phyloP scores from a whole-genome alignment of 1,284 basidiomycete genomes.

The Tilletia caries region DNA sequence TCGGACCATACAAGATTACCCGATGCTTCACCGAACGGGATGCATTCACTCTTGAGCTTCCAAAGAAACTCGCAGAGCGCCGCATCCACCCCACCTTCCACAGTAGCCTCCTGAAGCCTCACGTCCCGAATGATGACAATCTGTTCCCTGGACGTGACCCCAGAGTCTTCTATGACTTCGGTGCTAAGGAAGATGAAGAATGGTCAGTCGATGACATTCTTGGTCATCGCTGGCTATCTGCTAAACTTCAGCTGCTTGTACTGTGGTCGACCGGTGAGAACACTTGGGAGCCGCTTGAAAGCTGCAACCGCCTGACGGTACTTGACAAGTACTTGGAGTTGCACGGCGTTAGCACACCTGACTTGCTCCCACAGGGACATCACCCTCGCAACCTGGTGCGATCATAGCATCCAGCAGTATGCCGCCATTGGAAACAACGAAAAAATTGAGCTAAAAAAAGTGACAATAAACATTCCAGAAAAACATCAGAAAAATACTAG shows the following conservation, averaged over 20 bases:
- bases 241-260: not conserved
- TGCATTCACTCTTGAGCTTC: conserved; percentile 4
- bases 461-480: too few relatives aligned
- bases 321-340: not conserved
- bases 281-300: not conserved
- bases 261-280: conserved; percentile 1
- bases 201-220: not conserved
- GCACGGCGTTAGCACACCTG: not conserved
- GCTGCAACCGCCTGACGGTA: not conserved
- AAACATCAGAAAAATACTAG: too few relatives aligned
- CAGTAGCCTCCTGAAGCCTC: not conserved
- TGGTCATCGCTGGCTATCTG: not conserved
- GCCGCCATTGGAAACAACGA: too few relatives aligned
- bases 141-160: not conserved
- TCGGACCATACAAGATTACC: not conserved
- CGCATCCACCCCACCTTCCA: conserved; percentile 5
- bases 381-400: too few relatives aligned
- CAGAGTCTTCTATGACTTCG: conserved; percentile 8
- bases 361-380: not conserved
- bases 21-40: not conserved
- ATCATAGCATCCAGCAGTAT: too few relatives aligned
- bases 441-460: too few relatives aligned
- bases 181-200: not conserved
- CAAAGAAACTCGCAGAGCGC: not conserved
- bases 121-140: not conserved